These are phyloP conservation scores for Stropharia rugosoannulata DNA, from an alignment of 768 basidiomycete species.

Conservation along the genomic window DNA sequence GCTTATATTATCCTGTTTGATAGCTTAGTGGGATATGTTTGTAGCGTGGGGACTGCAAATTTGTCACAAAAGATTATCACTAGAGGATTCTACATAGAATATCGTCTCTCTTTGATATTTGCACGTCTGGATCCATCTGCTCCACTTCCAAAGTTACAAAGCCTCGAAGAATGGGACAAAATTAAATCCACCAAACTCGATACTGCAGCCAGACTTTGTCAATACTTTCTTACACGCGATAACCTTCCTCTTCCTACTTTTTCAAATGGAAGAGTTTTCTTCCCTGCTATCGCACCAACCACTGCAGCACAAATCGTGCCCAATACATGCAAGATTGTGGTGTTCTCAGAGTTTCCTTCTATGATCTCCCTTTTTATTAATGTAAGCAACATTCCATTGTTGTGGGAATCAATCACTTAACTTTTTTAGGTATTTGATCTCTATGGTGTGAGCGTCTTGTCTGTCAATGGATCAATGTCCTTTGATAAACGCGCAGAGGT, in stretches of 20 bases:
- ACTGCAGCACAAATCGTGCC: neutral
- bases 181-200: slow-evolving; percentile 21
- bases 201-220: slow-evolving; percentile 7
- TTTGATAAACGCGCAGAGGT: slow-evolving; percentile 5
- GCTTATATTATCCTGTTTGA: too few relatives aligned
- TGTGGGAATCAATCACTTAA: neutral
- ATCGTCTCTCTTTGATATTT: slow-evolving; percentile 14
- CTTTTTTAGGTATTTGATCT: slow-evolving; percentile 15
- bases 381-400: neutral
- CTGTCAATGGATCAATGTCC: slow-evolving; percentile 10
- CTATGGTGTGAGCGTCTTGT: slow-evolving; percentile 5
- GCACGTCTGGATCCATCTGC: slow-evolving; percentile 9
- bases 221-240: slow-evolving; percentile 15
- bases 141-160: slow-evolving; percentile 10
- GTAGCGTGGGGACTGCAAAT: slow-evolving; percentile 10
- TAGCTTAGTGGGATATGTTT: neutral
- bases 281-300: slow-evolving; percentile 4
- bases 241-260: slow-evolving; percentile 12
- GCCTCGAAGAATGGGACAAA: slow-evolving; percentile 13
- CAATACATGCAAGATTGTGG: neutral
- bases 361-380: neutral
- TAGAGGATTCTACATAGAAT: slow-evolving; percentile 16
- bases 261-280: slow-evolving; percentile 12
- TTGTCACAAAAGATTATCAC: slow-evolving; percentile 7
- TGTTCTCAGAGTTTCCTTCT: slow-evolving; percentile 2